Evolutionary conservation across 306 rosid genomes (phyloP).

Genomic region (Sindora glabra): DNA sequence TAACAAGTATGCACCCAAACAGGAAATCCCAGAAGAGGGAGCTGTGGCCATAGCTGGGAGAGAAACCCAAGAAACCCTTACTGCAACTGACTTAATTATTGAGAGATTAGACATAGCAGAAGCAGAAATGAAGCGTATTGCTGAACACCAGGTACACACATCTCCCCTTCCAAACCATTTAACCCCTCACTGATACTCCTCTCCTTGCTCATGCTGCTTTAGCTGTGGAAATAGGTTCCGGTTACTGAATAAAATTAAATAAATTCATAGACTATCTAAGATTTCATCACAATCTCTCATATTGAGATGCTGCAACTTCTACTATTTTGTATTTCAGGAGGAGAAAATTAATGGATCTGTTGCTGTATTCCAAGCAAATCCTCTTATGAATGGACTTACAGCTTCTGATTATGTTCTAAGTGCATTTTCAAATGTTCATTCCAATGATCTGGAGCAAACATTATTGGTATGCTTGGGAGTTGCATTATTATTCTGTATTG

Average conservation of each 20-base stretch:
- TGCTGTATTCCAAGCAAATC: constrained; percentile 56
- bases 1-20: constrained; percentile 44
- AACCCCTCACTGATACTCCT: neutral
- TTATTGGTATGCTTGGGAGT: constrained; percentile 52
- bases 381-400: constrained; percentile 59
- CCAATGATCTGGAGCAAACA: constrained; percentile 87
- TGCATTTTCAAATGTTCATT: constrained; percentile 65
- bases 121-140: constrained; percentile 50
- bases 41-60: constrained; percentile 89
- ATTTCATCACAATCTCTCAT: neutral
- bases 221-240: neutral
- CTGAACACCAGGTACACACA: constrained; percentile 56
- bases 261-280: neutral
- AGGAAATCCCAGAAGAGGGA: constrained; percentile 96
- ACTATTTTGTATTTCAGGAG: constrained; percentile 44
- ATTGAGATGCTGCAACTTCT: constrained; percentile 6
- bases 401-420: constrained; percentile 76
- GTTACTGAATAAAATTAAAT: neutral
- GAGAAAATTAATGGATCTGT: constrained; percentile 38
- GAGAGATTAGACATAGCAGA: constrained; percentile 82
- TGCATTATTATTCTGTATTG: constrained; percentile 4
- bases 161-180: neutral
- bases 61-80: constrained; percentile 76
- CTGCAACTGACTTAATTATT: constrained; percentile 77
- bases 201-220: neutral